Base-by-base conservation (phyloP, 163 green algal species). In the Chlamydomonas reinhardtii region DNA sequence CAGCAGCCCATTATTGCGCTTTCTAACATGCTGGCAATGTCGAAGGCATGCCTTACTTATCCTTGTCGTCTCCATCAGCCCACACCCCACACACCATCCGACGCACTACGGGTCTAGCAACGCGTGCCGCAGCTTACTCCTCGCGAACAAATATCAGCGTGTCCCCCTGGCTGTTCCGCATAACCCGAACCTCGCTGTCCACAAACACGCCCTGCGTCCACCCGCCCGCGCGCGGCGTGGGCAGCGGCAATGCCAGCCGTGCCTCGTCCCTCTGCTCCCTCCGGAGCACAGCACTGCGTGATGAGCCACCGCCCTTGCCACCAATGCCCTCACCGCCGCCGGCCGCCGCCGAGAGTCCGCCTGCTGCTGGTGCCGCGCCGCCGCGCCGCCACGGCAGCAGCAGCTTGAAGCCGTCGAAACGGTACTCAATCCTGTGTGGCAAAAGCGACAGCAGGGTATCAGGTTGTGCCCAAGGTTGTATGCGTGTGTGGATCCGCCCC, bases 121-220 rank as follows among this genome's bases (percentile, higher is more conserved):
- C 39, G 5, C 39, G 39, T 48, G 5, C 39, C 39, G 39, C 39
- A 48, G 11, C 48, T 56, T 17, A 17, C 1, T 56, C 59, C 59
- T 71, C 29, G 2, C 64, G 64, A 15, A 71, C 64, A 31, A 83
- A 73, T 8, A 83, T 22, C 5, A 83, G 66, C 66, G 79, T 86
- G 69, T 86, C 79, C 0, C 68, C 79, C 19, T 62, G 68, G 27
- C 79, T 86, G 68, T 86, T 86, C 24, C 54, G 32, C 79, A 86
- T 86, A 11, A 86, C 69, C 0, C 79, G 79, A 52, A 72, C 29
- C 24, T 48, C 39, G 2, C 14, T 32, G 54, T 86, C 79, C 19
- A 66, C 54, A 29, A 52, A 86, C 79, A 86, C 69, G 5, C 69
- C 79, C 52, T 86, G 62, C 68, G 79, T 86, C 79, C 79, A 86